Conservation (phyloP, 345 rosid species). For the Barbarea vulgaris region DNA sequence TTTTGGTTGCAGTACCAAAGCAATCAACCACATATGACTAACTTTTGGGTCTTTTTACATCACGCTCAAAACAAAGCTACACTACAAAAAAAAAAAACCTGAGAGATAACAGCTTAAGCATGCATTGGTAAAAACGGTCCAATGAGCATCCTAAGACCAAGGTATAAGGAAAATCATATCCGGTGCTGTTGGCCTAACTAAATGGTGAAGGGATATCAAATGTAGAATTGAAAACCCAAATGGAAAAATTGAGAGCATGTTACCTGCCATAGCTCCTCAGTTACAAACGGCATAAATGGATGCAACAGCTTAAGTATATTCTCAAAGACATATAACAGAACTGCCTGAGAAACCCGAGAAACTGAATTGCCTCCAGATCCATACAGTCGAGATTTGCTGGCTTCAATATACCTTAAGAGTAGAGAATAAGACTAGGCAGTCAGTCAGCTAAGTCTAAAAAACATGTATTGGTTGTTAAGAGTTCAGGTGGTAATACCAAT, state of each 20-base stretch:
- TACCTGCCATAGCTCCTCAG: constrained; percentile 99
- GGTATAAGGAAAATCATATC: background rate
- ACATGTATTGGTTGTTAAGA: constrained; percentile 16
- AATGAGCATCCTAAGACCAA: background rate
- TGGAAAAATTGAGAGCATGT: constrained; percentile 4
- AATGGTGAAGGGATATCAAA: background rate
- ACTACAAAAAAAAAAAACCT: background rate
- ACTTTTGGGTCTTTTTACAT: background rate
- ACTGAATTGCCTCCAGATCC: constrained; percentile 53
- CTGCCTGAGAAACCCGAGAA: constrained; percentile 75
- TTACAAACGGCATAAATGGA: constrained; percentile 98
- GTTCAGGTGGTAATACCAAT: constrained; percentile 60
- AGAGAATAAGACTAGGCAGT: constrained; percentile 29
- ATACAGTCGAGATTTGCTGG: constrained; percentile 88
- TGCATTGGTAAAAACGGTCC: background rate
- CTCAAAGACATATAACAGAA: constrained; percentile 82
- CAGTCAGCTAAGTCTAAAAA: constrained; percentile 15
- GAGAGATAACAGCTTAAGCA: constrained; percentile 18
- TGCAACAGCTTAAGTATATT: constrained; percentile 83
- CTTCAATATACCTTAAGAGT: constrained; percentile 83
- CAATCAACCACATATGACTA: constrained; percentile 5
- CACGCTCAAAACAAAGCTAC: constrained; percentile 10
- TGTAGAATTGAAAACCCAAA: background rate
- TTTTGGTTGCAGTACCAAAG: constrained; percentile 12
- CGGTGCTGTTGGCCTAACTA: constrained; percentile 4